Percentiles rank a stretch among this genome's conserved stretches.
Conservation (phyloP, 2,329 filamentous ascomycete species). For the Mariannaea elegans region DNA sequence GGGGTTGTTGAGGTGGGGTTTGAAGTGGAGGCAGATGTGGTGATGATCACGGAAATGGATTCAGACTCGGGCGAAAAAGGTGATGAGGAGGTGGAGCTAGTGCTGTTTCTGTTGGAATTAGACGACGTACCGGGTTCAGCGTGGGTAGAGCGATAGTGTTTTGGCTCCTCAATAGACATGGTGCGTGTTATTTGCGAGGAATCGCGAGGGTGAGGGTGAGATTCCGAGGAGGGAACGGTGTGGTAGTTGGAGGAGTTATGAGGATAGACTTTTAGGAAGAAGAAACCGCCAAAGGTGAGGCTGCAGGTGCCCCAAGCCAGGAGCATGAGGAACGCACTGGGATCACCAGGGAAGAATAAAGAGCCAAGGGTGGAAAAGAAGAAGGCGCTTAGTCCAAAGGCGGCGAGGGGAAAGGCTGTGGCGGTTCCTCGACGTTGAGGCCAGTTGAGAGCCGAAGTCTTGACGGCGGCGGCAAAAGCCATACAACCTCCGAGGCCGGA, state of each 20-base stretch:
- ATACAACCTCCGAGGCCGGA: conserved; percentile 90
- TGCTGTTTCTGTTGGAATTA: conserved; percentile 42
- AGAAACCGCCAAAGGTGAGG: conserved; percentile 79
- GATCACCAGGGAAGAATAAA: conserved; percentile 83
- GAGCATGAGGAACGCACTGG: conserved; percentile 81
- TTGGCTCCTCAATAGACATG: conserved; percentile 54
- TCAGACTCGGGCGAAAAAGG: no score
- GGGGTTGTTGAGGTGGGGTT: conserved; percentile 11
- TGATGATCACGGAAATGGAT: no score
- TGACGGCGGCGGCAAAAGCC: conserved; percentile 89
- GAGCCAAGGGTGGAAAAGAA: conserved; percentile 88
- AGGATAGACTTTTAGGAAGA: conserved; percentile 83
- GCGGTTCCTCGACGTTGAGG: conserved; percentile 90
- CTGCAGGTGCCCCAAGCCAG: conserved; percentile 81
- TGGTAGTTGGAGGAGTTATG: conserved; percentile 61
- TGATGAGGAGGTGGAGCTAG: conserved; percentile 43
- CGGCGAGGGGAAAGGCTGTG: conserved; percentile 90
- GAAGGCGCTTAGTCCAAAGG: conserved; percentile 94
- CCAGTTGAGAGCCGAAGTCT: conserved; percentile 89
- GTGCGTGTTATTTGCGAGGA: conserved; percentile 51
- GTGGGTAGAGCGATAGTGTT: conserved; percentile 48
- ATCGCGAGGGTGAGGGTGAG: conserved; percentile 22
- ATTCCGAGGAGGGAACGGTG: conserved; percentile 55
- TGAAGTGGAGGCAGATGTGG: no score
- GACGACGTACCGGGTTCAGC: conserved; percentile 73